Evolutionary conservation across 2,329 filamentous ascomycete genomes (phyloP).

Genomic region (Colletotrichum liriopes): DNA sequence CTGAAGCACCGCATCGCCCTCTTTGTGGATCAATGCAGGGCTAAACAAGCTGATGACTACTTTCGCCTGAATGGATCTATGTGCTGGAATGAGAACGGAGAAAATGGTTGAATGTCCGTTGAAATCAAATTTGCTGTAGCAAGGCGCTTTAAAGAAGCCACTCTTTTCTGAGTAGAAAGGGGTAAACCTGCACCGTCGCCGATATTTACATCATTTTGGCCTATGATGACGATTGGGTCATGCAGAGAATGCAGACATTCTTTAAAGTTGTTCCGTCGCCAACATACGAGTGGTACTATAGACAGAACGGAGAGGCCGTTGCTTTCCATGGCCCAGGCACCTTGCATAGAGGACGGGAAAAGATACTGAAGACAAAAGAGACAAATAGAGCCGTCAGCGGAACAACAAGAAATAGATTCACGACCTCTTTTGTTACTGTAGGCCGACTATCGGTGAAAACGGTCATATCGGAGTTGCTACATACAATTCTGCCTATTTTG

Average conservation of each 20-base stretch:
- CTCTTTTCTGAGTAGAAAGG: conserved; percentile 18
- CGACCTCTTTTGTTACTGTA: neutral
- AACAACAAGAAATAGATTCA: neutral
- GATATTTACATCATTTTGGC: conserved; percentile 7
- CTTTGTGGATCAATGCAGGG: conserved; percentile 4
- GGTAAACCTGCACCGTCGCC: conserved; percentile 8
- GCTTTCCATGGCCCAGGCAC: conserved; percentile 7
- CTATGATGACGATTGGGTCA: conserved; percentile 7
- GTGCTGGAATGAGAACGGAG: neutral
- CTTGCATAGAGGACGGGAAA: conserved; percentile 4
- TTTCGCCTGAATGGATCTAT: conserved; percentile 5
- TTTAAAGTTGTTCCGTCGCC: conserved; percentile 1
- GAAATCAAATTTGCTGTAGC: conserved; percentile 18
- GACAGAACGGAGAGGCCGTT: neutral
- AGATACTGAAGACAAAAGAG: neutral
- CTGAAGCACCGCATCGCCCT: conserved; percentile 6
- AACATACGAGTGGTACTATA: conserved; percentile 13
- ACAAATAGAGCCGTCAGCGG: neutral
- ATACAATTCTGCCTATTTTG: neutral
- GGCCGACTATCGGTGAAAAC: neutral
- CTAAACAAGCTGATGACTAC: conserved; percentile 16
- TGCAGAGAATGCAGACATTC: neutral
- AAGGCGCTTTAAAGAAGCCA: conserved; percentile 3
- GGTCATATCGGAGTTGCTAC: neutral
- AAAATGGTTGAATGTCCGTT: conserved; percentile 11